A percentile compares a stretch with the other conserved stretches of the same genome.
These are phyloP conservation scores for Aspergillus oerlinghausenensis DNA, from an alignment of 2,329 filamentous ascomycete species.

Conservation along the genomic window DNA sequence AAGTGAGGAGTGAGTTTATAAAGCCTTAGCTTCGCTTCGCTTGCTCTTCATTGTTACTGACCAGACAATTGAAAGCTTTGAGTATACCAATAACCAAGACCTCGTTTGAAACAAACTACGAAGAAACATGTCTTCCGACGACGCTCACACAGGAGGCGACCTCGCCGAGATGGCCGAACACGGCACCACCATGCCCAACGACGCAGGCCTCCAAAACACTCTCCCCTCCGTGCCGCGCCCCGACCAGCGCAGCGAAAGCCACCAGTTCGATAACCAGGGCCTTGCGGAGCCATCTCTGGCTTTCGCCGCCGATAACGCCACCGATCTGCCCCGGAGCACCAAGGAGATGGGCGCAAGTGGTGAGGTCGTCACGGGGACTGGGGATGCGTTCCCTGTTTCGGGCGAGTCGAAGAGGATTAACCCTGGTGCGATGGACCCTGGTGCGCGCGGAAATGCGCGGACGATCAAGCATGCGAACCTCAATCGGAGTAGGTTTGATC, in stretches of 20 bases:
- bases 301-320: conserved; percentile 46
- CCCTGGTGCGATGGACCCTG: conserved; percentile 27
- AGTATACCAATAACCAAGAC: neutral
- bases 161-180: conserved; percentile 37
- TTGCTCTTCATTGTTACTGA: neutral
- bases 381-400: conserved; percentile 34
- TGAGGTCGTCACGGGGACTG: conserved; percentile 40
- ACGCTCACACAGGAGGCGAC: conserved; percentile 33
- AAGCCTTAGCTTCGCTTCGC: neutral
- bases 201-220: conserved; percentile 41
- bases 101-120: neutral
- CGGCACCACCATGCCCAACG: conserved; percentile 42
- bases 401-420: conserved; percentile 34
- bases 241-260: conserved; percentile 38
- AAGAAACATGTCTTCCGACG: conserved; percentile 8
- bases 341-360: conserved; percentile 20
- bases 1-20: neutral
- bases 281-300: conserved; percentile 33
- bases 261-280: conserved; percentile 31
- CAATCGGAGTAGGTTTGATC: conserved; percentile 35
- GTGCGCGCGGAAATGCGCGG: conserved; percentile 35
- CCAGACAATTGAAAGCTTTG: neutral
- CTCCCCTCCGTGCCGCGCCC: conserved; percentile 48
- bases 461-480: conserved; percentile 37
- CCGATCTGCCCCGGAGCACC: conserved; percentile 25